These are phyloP conservation scores for Aspergillus leporis DNA, from an alignment of 495 filamentous ascomycete genomes.

Conservation along the genomic window DNA sequence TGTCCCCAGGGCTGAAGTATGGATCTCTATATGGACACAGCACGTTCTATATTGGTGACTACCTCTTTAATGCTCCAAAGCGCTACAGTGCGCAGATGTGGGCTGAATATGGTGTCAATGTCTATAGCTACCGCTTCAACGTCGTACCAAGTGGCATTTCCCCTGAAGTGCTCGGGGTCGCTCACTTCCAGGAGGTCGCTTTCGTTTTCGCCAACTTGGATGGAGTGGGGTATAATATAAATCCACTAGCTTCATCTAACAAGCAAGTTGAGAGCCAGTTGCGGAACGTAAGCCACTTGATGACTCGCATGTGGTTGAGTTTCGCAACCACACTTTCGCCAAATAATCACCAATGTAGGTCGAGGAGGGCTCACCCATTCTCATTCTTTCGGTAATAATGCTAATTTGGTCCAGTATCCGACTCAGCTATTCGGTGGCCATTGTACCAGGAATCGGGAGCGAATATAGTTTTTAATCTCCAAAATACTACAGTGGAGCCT, in stretches of 20 bases:
- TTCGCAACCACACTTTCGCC: constrained; percentile 44
- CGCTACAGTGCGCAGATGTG: constrained; percentile 28
- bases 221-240: constrained; percentile 36
- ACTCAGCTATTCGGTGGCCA: neutral
- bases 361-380: no score
- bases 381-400: neutral
- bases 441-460: neutral
- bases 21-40: constrained; percentile 2
- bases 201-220: constrained; percentile 48
- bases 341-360: constrained; percentile 19
- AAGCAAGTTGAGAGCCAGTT: constrained; percentile 21
- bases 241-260: constrained; percentile 18
- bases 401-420: neutral
- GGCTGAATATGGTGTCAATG: constrained; percentile 27
- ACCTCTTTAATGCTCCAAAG: constrained; percentile 2
- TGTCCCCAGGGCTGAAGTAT: neutral
- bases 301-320: constrained; percentile 46
- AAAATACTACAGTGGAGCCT: neutral
- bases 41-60: neutral
- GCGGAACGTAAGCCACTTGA: constrained; percentile 35
- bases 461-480: neutral
- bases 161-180: constrained; percentile 16
- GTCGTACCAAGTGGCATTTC: constrained; percentile 16
- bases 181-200: constrained; percentile 51
- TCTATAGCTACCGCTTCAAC: constrained; percentile 52